Percentiles rank a stretch among this genome's conserved stretches.
These are phyloP conservation scores for Nidula microcarpa DNA, from an alignment of 768 basidiomycete genomes.

Conservation along the genomic window DNA sequence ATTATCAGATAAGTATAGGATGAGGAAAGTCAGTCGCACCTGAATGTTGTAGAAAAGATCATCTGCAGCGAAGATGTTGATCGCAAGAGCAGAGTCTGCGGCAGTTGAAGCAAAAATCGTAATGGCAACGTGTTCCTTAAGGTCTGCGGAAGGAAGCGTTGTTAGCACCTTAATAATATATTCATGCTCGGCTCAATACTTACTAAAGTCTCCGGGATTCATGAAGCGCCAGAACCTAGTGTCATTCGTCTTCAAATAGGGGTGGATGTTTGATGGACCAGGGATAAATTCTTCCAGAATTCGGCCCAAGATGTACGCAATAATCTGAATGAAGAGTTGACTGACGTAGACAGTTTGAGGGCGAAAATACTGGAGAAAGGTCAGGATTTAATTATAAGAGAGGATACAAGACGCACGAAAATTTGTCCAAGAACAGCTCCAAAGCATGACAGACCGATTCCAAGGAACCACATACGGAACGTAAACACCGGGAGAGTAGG, in stretches of 20 bases:
- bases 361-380: constrained; percentile 40
- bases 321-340: constrained; percentile 46
- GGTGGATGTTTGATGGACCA: constrained; percentile 25
- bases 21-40: constrained; percentile 14
- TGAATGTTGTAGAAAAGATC: constrained; percentile 42
- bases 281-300: constrained; percentile 35
- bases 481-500: constrained; percentile 46
- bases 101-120: constrained; percentile 62
- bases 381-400: background rate
- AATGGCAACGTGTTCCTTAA: constrained; percentile 59
- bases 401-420: constrained; percentile 29
- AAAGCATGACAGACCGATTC: constrained; percentile 53
- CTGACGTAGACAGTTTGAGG: constrained; percentile 49
- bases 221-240: constrained; percentile 50
- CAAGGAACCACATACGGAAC: constrained; percentile 55
- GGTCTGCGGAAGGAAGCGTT: constrained; percentile 22
- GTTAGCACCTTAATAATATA: background rate
- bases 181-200: constrained; percentile 6
- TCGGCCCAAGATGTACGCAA: constrained; percentile 49
- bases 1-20: background rate
- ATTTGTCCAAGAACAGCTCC: constrained; percentile 49
- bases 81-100: constrained; percentile 52
- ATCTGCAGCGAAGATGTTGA: constrained; percentile 58
- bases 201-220: constrained; percentile 64
- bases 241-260: constrained; percentile 22